Percentiles rank a stretch among this genome's conserved stretches.
phyloP scores from a whole-genome alignment of 768 basidiomycete genomes.

The Mycena amicta region DNA sequence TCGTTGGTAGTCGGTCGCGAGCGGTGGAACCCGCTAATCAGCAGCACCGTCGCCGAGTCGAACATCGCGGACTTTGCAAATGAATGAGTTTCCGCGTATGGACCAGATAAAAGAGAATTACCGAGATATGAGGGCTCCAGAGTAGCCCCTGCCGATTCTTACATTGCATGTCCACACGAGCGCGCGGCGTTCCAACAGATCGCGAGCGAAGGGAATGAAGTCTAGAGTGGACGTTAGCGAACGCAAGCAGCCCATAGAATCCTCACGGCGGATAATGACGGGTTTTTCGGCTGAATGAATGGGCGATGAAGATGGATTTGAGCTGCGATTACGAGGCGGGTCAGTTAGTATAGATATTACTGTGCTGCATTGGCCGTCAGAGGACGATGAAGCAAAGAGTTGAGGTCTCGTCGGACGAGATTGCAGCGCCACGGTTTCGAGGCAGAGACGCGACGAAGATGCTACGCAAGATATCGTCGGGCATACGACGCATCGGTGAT shows the following conservation, averaged over 20 bases:
- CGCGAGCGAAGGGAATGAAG: conserved; percentile 62
- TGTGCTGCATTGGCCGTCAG: conserved; percentile 7
- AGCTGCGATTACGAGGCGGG: conserved; percentile 35
- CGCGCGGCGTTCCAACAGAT: conserved; percentile 83
- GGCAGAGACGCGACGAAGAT: no score
- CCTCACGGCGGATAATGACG: conserved; percentile 34
- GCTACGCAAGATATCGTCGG: no score
- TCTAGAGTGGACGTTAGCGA: not conserved
- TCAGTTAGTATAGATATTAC: conserved; percentile 1
- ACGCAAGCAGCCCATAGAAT: no score
- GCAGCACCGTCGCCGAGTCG: conserved; percentile 13
- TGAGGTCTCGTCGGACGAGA: no score
- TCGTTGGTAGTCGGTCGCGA: conserved; percentile 13
- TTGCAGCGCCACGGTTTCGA: no score
- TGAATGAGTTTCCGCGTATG: not conserved
- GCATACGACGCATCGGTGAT: no score
- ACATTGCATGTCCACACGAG: conserved; percentile 65
- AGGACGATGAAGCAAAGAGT: no score
- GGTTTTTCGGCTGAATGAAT: conserved; percentile 65
- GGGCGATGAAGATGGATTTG: conserved; percentile 80
- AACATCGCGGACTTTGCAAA: conserved; percentile 6
- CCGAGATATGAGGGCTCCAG: conserved; percentile 14
- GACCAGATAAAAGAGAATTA: not conserved
- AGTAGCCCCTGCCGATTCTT: conserved; percentile 31
- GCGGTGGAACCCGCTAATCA: conserved; percentile 14